phyloP scores from a whole-genome alignment of 2,329 filamentous ascomycete species.

The Thyridium curvatum region DNA sequence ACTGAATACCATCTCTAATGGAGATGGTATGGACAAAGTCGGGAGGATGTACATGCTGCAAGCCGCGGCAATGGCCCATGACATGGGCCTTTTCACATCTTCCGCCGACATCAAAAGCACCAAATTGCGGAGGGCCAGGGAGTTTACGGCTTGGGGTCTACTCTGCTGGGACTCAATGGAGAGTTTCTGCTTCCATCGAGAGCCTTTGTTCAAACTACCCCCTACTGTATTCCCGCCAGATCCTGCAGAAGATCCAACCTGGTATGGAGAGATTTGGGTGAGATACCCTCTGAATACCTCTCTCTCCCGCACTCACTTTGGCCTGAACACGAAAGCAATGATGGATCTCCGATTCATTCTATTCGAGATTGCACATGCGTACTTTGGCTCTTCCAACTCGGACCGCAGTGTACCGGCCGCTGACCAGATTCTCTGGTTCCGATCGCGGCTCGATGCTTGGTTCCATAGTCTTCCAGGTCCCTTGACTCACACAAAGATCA shows the following conservation, averaged over 20 bases:
- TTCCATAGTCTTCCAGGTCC: constrained; percentile 14
- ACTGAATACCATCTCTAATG: constrained; percentile 18
- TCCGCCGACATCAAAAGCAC: constrained; percentile 8
- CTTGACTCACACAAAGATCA: constrained; percentile 16
- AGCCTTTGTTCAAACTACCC: constrained; percentile 14
- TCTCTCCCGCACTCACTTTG: constrained; percentile 16
- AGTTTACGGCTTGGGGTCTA: constrained; percentile 25
- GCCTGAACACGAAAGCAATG: constrained; percentile 17
- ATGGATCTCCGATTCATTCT: constrained; percentile 18
- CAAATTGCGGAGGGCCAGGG: constrained; percentile 14
- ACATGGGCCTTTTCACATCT: constrained; percentile 21
- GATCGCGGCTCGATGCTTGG: constrained; percentile 11
- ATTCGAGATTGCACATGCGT: constrained; percentile 15
- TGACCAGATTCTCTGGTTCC: constrained; percentile 14
- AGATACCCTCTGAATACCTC: constrained; percentile 16
- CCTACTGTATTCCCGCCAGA: constrained; percentile 18
- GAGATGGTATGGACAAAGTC: constrained; percentile 28
- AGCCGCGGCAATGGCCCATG: constrained; percentile 21
- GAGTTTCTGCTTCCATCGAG: constrained; percentile 14
- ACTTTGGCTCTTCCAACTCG: constrained; percentile 9
- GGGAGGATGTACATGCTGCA: constrained; percentile 25
- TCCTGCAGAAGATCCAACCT: constrained; percentile 16
- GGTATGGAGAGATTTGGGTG: constrained; percentile 23
- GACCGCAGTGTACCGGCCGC: constrained; percentile 6
- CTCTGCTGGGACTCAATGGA: constrained; percentile 20